phyloP scores from a whole-genome alignment of 2,329 filamentous ascomycete genomes.

The Bipolaris victoriae region DNA sequence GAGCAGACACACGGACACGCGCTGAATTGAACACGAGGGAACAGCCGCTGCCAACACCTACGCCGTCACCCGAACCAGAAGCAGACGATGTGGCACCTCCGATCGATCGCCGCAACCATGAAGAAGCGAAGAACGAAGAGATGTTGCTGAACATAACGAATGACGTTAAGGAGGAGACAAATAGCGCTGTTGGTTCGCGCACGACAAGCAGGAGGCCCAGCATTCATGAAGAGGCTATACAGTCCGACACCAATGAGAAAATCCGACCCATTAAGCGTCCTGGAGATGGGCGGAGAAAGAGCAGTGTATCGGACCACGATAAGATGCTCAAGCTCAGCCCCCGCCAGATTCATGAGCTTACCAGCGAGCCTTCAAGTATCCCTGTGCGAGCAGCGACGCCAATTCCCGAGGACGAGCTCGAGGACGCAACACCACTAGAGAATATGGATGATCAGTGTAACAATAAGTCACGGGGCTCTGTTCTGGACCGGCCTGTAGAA shows the following conservation, averaged over 20 bases:
- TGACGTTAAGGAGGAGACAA: conserved; percentile 13
- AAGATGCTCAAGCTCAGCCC: conserved; percentile 60
- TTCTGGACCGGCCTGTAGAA: conserved; percentile 30
- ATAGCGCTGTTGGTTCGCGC: conserved; percentile 20
- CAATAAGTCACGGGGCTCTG: conserved; percentile 28
- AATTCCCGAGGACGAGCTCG: conserved; percentile 45
- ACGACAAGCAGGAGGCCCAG: conserved; percentile 28
- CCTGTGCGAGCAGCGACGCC: conserved; percentile 54
- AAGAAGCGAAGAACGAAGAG: conserved; percentile 14
- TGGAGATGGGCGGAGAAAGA: conserved; percentile 43
- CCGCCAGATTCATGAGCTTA: conserved; percentile 61
- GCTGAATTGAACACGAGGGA: conserved; percentile 25
- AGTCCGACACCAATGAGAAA: conserved; percentile 44
- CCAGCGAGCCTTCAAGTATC: conserved; percentile 61
- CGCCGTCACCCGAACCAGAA: conserved; percentile 34
- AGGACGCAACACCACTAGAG: conserved; percentile 27
- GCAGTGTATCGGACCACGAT: conserved; percentile 48
- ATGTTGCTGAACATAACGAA: conserved; percentile 20
- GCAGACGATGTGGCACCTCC: conserved; percentile 30
- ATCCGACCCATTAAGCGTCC: conserved; percentile 43
- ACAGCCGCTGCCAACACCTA: conserved; percentile 42
- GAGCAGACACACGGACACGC: conserved; percentile 29
- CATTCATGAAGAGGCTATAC: conserved; percentile 39
- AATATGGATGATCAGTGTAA: conserved; percentile 21
- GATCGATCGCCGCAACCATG: conserved; percentile 15